Evolutionary conservation across 139 green algal species (phyloP), one percentile per base, ranked within the genome.

Genomic region (Pleodorina starrii): DNA sequence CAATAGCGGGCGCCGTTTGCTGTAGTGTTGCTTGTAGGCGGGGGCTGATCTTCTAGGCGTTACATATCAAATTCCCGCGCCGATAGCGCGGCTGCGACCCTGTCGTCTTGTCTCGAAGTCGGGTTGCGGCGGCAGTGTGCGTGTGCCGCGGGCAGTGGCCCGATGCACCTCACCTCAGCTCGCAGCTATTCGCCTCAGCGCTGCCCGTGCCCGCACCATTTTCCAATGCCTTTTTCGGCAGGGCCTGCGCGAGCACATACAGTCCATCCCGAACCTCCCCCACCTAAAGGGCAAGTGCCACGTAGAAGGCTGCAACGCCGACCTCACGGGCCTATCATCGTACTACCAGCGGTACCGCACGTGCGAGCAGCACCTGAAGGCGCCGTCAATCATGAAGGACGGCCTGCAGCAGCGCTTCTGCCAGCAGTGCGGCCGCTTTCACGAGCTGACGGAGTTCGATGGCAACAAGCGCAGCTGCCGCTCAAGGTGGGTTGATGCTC

Each of bases 401-500:
- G 93, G 91, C 72, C 42, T 86, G 40, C 87, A 88, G 38, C 94
- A 98, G 92, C 94, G 96, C 71, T 98, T 98, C 94, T 98, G 96
- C 92, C 96, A 98, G 93, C 96, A 97, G 92, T 98, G 96, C 81
- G 95, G 96, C 40, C 91, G 95, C 71, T 98, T 98, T 81, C 96
- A 99, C 79, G 86, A 91, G 21, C 88, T 99, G 60, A 48, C 60
- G 0, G 94, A 97, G 38, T 99, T 98, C 89, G 97, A 98, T 54
- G 95, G 92, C 7, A 85, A 93, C 69, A 97, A 97, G 91, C 93
- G 96, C 83, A 95, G 90, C 87, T 98, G 96, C 92, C 86, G 96
- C 1, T 90, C 90, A 94, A 93, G 92, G 60, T 97, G 29, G 29
- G 54, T 25, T 32, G 50, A 60, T n/a, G n/a, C n/a, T n/a, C n/a